phyloP scores from a whole-genome alignment of 2,329 filamentous ascomycete genomes.

The Pseudogymnoascus sp. region DNA sequence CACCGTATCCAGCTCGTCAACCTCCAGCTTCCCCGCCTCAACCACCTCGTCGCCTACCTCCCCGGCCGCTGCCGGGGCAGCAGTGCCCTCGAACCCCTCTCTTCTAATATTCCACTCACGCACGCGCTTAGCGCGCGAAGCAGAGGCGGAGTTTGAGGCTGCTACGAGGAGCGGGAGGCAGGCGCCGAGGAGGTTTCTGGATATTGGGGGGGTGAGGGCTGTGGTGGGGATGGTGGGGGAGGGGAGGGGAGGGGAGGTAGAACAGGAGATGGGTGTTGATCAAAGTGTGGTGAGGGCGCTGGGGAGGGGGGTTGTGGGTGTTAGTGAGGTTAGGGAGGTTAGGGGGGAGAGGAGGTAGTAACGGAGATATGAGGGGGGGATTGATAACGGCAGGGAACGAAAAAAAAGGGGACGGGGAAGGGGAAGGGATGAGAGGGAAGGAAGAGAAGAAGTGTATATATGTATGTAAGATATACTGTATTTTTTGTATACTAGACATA shows the following conservation, averaged over 20 bases:
- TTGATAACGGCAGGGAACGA: too few species aligned
- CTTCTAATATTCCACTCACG: not conserved
- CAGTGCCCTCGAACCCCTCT: not conserved
- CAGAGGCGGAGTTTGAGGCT: conserved; percentile 5
- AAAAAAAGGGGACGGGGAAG: too few species aligned
- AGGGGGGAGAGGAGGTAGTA: not conserved
- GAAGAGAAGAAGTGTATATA: not conserved
- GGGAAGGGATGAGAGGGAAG: too few species aligned
- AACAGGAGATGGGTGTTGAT: not conserved
- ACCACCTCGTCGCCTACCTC: not conserved
- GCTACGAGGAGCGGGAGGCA: not conserved
- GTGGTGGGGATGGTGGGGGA: not conserved
- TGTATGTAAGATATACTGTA: not conserved
- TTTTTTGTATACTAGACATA: not conserved
- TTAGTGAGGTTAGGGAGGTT: not conserved
- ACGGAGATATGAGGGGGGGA: too few species aligned
- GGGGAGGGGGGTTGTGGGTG: not conserved
- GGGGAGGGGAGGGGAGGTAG: not conserved
- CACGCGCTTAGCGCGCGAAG: not conserved
- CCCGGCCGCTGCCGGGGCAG: not conserved
- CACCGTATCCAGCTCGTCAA: not conserved
- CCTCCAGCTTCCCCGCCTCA: not conserved
- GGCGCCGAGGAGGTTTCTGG: not conserved
- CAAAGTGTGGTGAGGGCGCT: not conserved
- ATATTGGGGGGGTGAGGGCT: not conserved